A percentile compares a stretch with the other conserved stretches of the same genome.
Evolutionary conservation across 768 basidiomycete genomes (phyloP).

Genomic region (Lactarius deliciosus): DNA sequence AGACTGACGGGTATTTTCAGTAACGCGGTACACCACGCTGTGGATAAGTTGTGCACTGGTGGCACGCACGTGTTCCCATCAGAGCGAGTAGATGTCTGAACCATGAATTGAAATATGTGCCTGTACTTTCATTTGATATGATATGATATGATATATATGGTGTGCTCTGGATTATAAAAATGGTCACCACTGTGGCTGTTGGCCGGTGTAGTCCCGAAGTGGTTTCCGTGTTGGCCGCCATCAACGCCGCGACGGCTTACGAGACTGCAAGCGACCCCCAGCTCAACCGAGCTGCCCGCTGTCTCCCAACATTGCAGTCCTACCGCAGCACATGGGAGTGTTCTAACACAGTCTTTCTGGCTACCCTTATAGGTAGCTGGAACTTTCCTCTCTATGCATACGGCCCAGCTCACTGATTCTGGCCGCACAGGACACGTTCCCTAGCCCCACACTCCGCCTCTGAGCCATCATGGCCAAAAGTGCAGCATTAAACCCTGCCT

Average conservation of each 20-base stretch:
- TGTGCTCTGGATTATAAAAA: background rate
- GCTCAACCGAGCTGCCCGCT: constrained; percentile 28
- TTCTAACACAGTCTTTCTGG: constrained; percentile 13
- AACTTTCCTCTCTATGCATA: constrained; percentile 19
- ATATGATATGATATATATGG: background rate
- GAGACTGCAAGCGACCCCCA: constrained; percentile 28
- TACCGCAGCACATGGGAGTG: constrained; percentile 29
- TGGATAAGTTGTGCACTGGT: background rate
- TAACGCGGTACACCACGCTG: background rate
- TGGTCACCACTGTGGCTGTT: constrained; percentile 10
- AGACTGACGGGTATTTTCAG: constrained; percentile 8
- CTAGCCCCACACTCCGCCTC: constrained; percentile 20
- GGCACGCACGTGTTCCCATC: constrained; percentile 6
- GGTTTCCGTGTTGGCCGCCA: constrained; percentile 25
- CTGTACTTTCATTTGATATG: background rate
- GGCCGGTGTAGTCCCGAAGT: constrained; percentile 15
- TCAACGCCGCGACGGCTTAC: constrained; percentile 29
- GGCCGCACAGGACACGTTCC: constrained; percentile 23
- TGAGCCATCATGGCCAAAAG: constrained; percentile 61
- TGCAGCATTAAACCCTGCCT: constrained; percentile 75
- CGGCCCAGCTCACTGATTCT: constrained; percentile 20
- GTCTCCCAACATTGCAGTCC: constrained; percentile 16
- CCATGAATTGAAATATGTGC: background rate
- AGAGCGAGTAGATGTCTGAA: background rate
- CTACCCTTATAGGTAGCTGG: constrained; percentile 22